These are phyloP conservation scores for Hemileccinum rubropunctum DNA, from an alignment of 768 basidiomycete genomes.

Conservation along the genomic window DNA sequence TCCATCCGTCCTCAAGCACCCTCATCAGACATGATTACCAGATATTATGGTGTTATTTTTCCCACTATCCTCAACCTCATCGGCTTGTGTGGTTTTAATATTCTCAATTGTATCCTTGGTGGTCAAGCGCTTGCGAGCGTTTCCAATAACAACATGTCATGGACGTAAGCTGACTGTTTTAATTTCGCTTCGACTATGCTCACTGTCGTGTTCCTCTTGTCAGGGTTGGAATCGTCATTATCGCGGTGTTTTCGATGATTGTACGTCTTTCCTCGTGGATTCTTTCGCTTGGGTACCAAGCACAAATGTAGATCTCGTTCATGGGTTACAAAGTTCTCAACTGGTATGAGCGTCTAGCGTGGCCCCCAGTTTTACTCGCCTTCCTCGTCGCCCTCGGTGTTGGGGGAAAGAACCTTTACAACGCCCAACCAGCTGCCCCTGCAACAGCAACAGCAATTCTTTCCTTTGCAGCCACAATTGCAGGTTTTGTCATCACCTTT, in stretches of 20 bases:
- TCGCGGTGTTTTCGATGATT: conserved; percentile 63
- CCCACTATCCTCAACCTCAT: conserved; percentile 57
- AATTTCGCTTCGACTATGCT: conserved; percentile 4
- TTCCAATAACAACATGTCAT: conserved; percentile 47
- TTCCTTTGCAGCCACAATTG: conserved; percentile 65
- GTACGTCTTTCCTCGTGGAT: conserved; percentile 31
- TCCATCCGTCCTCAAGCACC: conserved; percentile 21
- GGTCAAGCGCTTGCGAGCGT: conserved; percentile 64
- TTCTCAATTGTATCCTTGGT: conserved; percentile 65
- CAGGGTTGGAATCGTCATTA: conserved; percentile 81
- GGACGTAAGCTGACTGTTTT: conserved; percentile 38
- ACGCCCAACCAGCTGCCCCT: conserved; percentile 44
- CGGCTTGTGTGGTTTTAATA: conserved; percentile 61
- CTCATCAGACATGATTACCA: conserved; percentile 7
- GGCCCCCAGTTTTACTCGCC: conserved; percentile 76
- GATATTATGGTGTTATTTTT: conserved; percentile 54
- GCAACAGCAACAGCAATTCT: conserved; percentile 55
- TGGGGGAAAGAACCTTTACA: conserved; percentile 66
- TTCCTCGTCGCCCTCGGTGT: conserved; percentile 70
- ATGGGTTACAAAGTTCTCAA: conserved; percentile 65
- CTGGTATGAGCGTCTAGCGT: conserved; percentile 71
- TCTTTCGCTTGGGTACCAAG: background rate
- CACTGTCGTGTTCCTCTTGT: conserved; percentile 7
- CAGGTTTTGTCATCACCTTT: conserved; percentile 71
- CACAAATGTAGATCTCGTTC: conserved; percentile 49